Base-by-base conservation (phyloP, 805 yeast species). In the Candida glaebosa region DNA sequence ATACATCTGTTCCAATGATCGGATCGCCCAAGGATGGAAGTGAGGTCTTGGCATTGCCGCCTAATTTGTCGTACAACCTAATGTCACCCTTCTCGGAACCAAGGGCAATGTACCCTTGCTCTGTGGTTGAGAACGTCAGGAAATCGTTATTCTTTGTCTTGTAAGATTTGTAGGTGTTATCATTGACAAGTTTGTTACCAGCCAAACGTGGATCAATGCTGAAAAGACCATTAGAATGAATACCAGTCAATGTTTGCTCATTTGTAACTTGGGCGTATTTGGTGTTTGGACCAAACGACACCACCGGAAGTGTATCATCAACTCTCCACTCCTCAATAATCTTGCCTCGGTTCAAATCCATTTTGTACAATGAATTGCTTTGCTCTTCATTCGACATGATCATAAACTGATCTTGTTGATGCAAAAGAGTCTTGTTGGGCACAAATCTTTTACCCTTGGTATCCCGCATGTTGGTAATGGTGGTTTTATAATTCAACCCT, bases 261-360 rank as follows among this genome's bases (percentile, higher is more conserved):
- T 67, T 74, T 0, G 89, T 78, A 56, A 82, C 63, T 56, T 84
- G 95, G 30, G 87, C 78, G 52, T 82, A 84, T 60, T 87, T 88
- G 38, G 73, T 61, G n/a, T 79, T 70, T 3, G 95, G 90, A 2
- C 83, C 84, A 57, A 80, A 82, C 22, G 75, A 70, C 14, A 75
- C 76, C 20, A 82, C 68, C 15, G 79, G 69, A 5, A 71, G 47
- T 39, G 75, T 74, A 18, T 69, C 71, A 17, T 58, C 53, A 16
- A 84, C 70, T 26, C 73, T 65, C 93, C 95, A 89, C 56, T 87
- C 93, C 57, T 89, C 96, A n/a, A 89, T 84, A 40, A 89, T 74
- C 54, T 81, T 70, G 10, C 96, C 96, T 43, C 79, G 73, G 54
- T 78, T 84, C 37, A 89, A 61, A 64, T 89, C 96, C 88, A 88